Evolutionary conservation across 441 rosid species (phyloP).

Genomic region (Viola pubescens): DNA sequence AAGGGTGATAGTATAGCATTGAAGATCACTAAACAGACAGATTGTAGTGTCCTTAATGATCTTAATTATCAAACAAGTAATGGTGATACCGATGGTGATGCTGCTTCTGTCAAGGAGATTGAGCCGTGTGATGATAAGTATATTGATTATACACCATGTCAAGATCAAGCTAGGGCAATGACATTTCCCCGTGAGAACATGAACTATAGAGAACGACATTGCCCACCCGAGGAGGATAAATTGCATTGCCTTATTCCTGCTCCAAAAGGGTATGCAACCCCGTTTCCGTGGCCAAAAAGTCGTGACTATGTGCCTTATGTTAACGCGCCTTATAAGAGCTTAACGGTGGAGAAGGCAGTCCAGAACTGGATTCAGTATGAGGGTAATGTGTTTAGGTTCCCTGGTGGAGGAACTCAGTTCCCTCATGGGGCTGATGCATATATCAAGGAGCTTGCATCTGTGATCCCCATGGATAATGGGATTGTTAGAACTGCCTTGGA

Average conservation of each 20-base stretch:
- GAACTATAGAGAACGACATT: conserved; percentile 87
- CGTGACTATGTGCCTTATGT: conserved; percentile 89
- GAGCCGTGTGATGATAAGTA: conserved; percentile 54
- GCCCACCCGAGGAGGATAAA: conserved; percentile 65
- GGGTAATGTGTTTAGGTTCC: conserved; percentile 83
- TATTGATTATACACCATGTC: conserved; percentile 89
- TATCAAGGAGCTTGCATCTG: conserved; percentile 83
- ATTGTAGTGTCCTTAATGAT: conserved; percentile 53
- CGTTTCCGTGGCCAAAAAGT: conserved; percentile 96
- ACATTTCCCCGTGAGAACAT: conserved; percentile 85
- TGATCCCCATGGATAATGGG: conserved; percentile 78
- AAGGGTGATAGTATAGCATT: conserved; percentile 86
- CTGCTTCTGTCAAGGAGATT: conserved; percentile 37
- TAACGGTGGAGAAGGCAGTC: conserved; percentile 93
- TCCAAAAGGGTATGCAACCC: conserved; percentile 81
- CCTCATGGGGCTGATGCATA: conserved; percentile 94
- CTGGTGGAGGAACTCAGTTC: conserved; percentile 98
- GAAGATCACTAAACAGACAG: conserved; percentile 62
- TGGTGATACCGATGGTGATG: conserved; percentile 35
- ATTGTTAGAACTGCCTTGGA: conserved; percentile 91
- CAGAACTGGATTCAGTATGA: conserved; percentile 97
- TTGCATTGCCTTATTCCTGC: conserved; percentile 83
- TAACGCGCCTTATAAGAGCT: conserved; percentile 87
- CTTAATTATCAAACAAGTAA: conserved; percentile 72
- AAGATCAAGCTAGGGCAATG: conserved; percentile 90